A percentile compares a stretch with the other conserved stretches of the same genome.
phyloP scores from a whole-genome alignment of 2,329 filamentous ascomycete species.

The Curvularia verruculosa region DNA sequence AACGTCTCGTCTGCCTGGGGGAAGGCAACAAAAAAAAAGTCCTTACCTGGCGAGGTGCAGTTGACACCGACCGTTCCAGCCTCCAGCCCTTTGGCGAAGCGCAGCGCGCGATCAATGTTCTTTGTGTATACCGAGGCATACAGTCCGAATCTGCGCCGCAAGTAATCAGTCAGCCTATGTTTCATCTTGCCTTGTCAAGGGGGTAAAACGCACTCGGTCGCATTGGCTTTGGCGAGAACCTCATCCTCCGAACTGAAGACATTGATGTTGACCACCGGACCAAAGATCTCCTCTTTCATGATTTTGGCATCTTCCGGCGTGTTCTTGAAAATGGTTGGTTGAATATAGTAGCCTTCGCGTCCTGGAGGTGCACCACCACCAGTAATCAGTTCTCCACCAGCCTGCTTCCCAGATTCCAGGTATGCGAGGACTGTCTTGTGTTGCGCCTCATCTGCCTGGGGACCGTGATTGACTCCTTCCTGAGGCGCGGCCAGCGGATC shows the following conservation, averaged over 20 bases:
- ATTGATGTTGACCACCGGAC: conserved; percentile 80
- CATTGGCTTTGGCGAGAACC: conserved; percentile 79
- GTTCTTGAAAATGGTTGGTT: conserved; percentile 80
- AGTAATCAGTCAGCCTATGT: conserved; percentile 5
- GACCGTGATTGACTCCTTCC: conserved; percentile 72
- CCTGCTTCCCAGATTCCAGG: conserved; percentile 70
- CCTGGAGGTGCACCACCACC: conserved; percentile 39
- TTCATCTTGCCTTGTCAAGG: conserved; percentile 2
- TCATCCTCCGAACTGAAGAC: conserved; percentile 78
- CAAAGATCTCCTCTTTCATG: conserved; percentile 85
- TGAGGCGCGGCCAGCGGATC: conserved; percentile 69
- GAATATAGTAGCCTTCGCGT: conserved; percentile 56
- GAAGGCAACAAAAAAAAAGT: not conserved
- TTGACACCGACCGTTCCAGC: conserved; percentile 51
- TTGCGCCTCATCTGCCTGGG: conserved; percentile 59
- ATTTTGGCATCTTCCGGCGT: conserved; percentile 79
- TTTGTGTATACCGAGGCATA: conserved; percentile 81
- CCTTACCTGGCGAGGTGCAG: conserved; percentile 43
- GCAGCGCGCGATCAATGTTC: conserved; percentile 46
- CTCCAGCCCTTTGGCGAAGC: conserved; percentile 51
- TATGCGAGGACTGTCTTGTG: conserved; percentile 56
- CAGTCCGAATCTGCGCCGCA: conserved; percentile 69
- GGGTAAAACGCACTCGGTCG: conserved; percentile 62
- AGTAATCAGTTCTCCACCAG: conserved; percentile 51
- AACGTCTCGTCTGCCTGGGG: not conserved